Evolutionary conservation across 345 rosid genomes (phyloP).

Genomic region (Brassica carinata): DNA sequence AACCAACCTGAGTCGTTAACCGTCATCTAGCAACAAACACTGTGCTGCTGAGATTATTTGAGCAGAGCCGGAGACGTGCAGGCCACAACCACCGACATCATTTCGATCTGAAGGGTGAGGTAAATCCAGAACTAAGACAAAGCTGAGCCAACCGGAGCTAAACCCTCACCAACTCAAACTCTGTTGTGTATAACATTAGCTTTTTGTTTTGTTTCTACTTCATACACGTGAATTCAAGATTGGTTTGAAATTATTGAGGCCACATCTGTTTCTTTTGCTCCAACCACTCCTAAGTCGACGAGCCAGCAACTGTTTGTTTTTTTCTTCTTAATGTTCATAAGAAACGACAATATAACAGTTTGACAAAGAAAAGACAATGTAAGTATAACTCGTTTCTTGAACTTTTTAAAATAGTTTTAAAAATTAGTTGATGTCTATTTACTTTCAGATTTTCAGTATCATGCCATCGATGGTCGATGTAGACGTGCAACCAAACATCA

Average conservation of each 20-base stretch:
- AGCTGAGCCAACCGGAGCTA: too few species aligned
- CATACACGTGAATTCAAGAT: not conserved
- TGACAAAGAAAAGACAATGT: not conserved
- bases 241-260: not conserved
- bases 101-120: too few species aligned
- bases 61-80: too few species aligned
- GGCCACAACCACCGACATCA: too few species aligned
- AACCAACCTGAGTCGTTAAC: too few species aligned
- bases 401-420: not conserved
- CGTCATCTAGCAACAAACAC: too few species aligned
- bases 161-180: not conserved
- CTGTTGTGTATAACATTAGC: not conserved
- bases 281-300: not conserved
- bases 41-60: too few species aligned
- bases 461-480: slow-evolving; percentile 24
- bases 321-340: not conserved
- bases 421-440: not conserved
- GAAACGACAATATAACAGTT: not conserved
- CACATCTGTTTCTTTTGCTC: not conserved
- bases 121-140: too few species aligned
- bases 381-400: slow-evolving; percentile 13
- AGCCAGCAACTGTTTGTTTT: not conserved
- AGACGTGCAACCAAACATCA: slow-evolving; percentile 8
- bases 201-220: not conserved
- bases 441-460: not conserved